Conservation (phyloP, 345 rosid genomes). For the Cardamine occulta region DNA sequence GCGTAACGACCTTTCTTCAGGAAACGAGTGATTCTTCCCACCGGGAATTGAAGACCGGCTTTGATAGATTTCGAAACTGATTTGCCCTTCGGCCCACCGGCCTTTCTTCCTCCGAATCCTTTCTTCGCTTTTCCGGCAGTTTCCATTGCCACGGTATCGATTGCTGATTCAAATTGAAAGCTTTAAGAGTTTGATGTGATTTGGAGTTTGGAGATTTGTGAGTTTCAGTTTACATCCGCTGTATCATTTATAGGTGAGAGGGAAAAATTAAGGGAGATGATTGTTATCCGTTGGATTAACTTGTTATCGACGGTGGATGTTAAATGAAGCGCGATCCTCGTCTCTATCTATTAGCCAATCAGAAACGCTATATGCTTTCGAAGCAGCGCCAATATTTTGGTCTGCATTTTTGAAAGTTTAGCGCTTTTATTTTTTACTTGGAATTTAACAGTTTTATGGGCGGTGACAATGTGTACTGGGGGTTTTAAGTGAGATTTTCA, state of each 20-base stretch:
- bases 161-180: neutral
- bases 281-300: neutral
- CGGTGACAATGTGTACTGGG: too few species aligned
- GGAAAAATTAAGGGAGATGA: too few species aligned
- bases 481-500: too few species aligned
- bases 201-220: neutral
- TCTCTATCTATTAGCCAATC: neutral
- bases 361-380: neutral
- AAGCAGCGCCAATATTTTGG: neutral
- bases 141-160: conserved; percentile 47
- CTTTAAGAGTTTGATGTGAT: neutral
- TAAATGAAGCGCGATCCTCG: conserved; percentile 1
- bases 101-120: conserved; percentile 80
- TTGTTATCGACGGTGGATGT: conserved; percentile 22
- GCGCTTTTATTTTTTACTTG: too few species aligned
- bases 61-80: conserved; percentile 71
- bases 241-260: conserved; percentile 5
- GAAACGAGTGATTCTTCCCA: conserved; percentile 82
- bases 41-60: conserved; percentile 88
- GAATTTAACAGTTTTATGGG: too few species aligned
- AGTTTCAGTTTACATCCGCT: neutral
- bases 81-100: conserved; percentile 78
- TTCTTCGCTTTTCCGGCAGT: conserved; percentile 65
- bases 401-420: too few species aligned
- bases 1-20: conserved; percentile 79